Percentiles rank a stretch among this genome's conserved stretches.
These are phyloP conservation scores for Cicer arietinum DNA, from an alignment of 306 rosid genomes.

Conservation along the genomic window DNA sequence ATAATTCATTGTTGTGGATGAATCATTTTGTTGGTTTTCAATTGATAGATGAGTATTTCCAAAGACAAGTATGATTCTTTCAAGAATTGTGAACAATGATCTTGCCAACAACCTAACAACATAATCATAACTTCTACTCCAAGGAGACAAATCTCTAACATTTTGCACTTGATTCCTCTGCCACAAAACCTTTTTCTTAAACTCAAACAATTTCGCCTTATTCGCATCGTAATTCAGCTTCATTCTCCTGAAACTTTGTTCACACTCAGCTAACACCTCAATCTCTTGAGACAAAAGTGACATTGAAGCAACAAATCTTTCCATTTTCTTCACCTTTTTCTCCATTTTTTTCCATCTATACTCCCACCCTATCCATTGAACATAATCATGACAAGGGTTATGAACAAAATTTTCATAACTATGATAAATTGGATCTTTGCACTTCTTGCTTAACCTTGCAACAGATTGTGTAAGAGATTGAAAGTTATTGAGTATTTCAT, in stretches of 20 bases:
- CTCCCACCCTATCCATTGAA: slow-evolving; percentile 72
- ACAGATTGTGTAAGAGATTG: slow-evolving; percentile 62
- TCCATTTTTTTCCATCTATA: slow-evolving; percentile 88
- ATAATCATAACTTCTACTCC: slow-evolving; percentile 81
- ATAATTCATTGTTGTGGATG: slow-evolving; percentile 1
- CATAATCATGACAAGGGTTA: slow-evolving; percentile 57
- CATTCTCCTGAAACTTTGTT: slow-evolving; percentile 67
- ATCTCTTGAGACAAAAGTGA: slow-evolving; percentile 61
- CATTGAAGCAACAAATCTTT: slow-evolving; percentile 63
- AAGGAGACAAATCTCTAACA: slow-evolving; percentile 68
- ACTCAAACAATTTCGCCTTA: slow-evolving; percentile 52
- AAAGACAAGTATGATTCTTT: slow-evolving; percentile 69
- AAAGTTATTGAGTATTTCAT: slow-evolving; percentile 67
- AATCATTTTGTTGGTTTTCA: slow-evolving; percentile 30
- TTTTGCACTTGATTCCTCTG: slow-evolving; percentile 68
- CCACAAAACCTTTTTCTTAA: slow-evolving; percentile 64
- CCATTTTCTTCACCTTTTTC: slow-evolving; percentile 85
- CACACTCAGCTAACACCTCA: slow-evolving; percentile 66
- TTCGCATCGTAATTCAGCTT: slow-evolving; percentile 40
- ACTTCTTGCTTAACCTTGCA: slow-evolving; percentile 69
- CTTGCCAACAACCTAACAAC: slow-evolving; percentile 74
- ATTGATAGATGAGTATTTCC: slow-evolving; percentile 47
- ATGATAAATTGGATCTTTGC: slow-evolving; percentile 67
- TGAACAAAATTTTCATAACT: slow-evolving; percentile 57
- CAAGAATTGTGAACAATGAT: slow-evolving; percentile 74